Percentiles rank a stretch among this genome's conserved stretches.
phyloP scores from a whole-genome alignment of 306 rosid species.

The Begonia loranthoides region DNA sequence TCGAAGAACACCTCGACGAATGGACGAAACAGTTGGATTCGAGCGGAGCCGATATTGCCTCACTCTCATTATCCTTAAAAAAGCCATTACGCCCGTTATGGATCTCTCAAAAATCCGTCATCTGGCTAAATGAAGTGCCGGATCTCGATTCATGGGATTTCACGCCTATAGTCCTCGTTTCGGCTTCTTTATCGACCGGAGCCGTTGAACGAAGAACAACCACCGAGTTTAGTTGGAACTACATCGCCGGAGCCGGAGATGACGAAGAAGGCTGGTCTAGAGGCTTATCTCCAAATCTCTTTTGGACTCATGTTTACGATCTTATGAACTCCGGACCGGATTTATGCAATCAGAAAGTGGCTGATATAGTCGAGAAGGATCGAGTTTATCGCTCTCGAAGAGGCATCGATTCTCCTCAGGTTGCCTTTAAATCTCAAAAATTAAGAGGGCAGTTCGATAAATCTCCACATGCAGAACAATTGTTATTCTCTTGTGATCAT shows the following conservation, averaged over 20 bases:
- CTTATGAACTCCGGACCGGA: slow-evolving; percentile 64
- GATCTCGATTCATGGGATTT: slow-evolving; percentile 91
- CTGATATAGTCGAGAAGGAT: slow-evolving; percentile 65
- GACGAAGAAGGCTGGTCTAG: slow-evolving; percentile 96
- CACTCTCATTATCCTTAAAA: slow-evolving; percentile 48
- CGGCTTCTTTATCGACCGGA: slow-evolving; percentile 48
- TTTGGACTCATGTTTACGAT: slow-evolving; percentile 66
- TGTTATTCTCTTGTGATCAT: slow-evolving; percentile 9
- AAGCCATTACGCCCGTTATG: slow-evolving; percentile 83
- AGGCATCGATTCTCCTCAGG: slow-evolving; percentile 61
- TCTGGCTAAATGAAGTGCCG: slow-evolving; percentile 89
- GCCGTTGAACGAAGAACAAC: slow-evolving; percentile 39
- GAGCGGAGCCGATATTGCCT: slow-evolving; percentile 69
- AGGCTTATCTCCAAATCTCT: slow-evolving; percentile 62
- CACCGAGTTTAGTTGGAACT: slow-evolving; percentile 88
- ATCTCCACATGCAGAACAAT: slow-evolving; percentile 19
- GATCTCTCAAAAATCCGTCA: slow-evolving; percentile 79
- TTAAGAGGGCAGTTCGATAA: slow-evolving; percentile 15
- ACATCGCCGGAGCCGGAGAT: slow-evolving; percentile 81
- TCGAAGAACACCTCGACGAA: slow-evolving; percentile 56
- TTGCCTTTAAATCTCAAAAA: slow-evolving; percentile 37
- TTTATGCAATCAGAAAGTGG: slow-evolving; percentile 63
- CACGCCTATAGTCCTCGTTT: slow-evolving; percentile 78
- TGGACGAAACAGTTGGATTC: slow-evolving; percentile 53
- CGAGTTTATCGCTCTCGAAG: slow-evolving; percentile 51